Base-by-base conservation (phyloP, 139 green algal genomes). In the Tetradesmus lagerheimii region DNA sequence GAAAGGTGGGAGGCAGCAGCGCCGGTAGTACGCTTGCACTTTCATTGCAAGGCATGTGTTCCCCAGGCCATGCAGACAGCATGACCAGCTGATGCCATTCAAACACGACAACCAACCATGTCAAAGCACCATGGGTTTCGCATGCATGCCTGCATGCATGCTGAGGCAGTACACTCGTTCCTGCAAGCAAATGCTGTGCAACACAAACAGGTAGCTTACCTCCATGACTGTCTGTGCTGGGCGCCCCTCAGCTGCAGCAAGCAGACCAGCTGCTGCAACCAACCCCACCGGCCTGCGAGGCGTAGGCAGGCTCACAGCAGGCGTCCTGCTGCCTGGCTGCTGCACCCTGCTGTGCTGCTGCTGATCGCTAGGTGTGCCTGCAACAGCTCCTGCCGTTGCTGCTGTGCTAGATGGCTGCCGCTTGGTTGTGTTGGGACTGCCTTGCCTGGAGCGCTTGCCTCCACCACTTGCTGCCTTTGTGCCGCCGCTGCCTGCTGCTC, bases 171-270 rank as follows among this genome's bases (percentile, higher is more conserved):
- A 4, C 66, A 34, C 16, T 34, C 62, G n/a, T n/a, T n/a, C n/a
- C n/a, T n/a, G n/a, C n/a, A n/a, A n/a, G n/a, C n/a, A n/a, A n/a
- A n/a, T 37, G 14, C 66, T 8, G 2, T 34, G 4, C 29, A 15
- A 12, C 66, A 34, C 34, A 16, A 76, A 23, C 66, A 76, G 9
- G 47, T 6, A 85, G 38, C 77, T n/a, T 57, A 92, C 90, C 90
- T 92, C 90, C 85, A 92, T 91, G 9, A 92, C 85, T 37, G 90
- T 92, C 53, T 91, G 89, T 31, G 62, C 66, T 29, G 66, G 66
- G 3, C 79, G 31, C 45, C 35, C 37, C n/a, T 91, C 88, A 29
- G 47, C 43, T 57, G 88, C 29, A n/a, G 79, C 76, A 23, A 90
- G 11, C 25, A 88, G 62, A 4, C 83, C 83, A 80, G 34, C 74